A percentile compares a stretch with the other conserved stretches of the same genome.
These are phyloP conservation scores for Boletus coffeatus DNA, from an alignment of 1,284 basidiomycete genomes.

Conservation along the genomic window DNA sequence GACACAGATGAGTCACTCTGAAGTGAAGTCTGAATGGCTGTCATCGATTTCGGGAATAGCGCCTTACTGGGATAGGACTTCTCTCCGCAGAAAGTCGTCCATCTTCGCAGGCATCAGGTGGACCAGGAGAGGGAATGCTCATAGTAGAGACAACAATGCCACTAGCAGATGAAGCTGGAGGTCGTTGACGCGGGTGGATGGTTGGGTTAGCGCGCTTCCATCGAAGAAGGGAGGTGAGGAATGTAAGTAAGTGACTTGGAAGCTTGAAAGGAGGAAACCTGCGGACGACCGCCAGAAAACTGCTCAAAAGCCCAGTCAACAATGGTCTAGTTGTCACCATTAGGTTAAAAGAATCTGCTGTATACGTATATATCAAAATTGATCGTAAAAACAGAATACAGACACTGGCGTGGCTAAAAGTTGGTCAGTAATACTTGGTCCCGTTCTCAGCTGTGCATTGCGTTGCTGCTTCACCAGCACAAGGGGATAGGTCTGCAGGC, in stretches of 20 bases:
- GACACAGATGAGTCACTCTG: slow-evolving; percentile 14
- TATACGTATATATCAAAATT: background rate
- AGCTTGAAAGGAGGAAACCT: slow-evolving; percentile 1
- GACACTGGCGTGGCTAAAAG: background rate
- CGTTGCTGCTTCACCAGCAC: slow-evolving; percentile 26
- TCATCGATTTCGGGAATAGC: slow-evolving; percentile 3
- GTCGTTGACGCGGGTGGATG: background rate
- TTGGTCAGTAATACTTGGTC: slow-evolving; percentile 22
- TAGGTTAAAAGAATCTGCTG: background rate
- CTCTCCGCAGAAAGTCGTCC: slow-evolving; percentile 9
- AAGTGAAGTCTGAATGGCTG: slow-evolving; percentile 6
- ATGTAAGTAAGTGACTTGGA: slow-evolving; percentile 7
- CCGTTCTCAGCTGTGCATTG: slow-evolving; percentile 29
- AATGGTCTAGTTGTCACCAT: background rate
- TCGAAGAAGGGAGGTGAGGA: slow-evolving; percentile 6
- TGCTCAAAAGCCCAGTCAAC: slow-evolving; percentile 4
- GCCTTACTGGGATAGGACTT: slow-evolving; percentile 12
- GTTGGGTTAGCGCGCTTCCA: background rate
- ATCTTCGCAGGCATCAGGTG: background rate
- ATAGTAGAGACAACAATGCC: slow-evolving; percentile 12
- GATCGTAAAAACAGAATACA: background rate
- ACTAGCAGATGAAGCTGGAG: background rate
- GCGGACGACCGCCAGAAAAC: slow-evolving; percentile 2
- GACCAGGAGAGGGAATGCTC: slow-evolving; percentile 10
- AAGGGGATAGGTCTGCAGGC: slow-evolving; percentile 45